phyloP scores from a whole-genome alignment of 73 alveolate genomes.

The Stentor roeselii region DNA sequence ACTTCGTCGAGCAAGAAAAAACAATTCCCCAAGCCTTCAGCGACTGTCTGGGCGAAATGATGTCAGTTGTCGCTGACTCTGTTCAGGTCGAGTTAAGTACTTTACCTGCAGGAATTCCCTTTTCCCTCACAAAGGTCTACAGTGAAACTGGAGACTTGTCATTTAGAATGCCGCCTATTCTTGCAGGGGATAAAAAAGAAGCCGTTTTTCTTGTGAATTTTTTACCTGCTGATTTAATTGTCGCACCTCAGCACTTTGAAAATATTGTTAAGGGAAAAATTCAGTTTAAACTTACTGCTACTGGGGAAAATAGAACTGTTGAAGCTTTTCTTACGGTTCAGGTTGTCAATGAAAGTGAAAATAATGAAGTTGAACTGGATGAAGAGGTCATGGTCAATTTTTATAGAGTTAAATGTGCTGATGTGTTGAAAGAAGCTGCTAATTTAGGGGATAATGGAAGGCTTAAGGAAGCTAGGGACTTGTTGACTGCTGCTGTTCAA shows the following conservation, averaged over 20 bases:
- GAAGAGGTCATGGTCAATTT: constrained; percentile 33
- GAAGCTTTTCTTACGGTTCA: background rate
- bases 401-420: constrained; percentile 45
- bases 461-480: background rate
- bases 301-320: background rate
- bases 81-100: background rate
- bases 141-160: background rate
- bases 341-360: constrained; percentile 4
- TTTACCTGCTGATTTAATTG: background rate
- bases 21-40: constrained; percentile 25
- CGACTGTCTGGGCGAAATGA: background rate
- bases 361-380: constrained; percentile 39
- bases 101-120: background rate
- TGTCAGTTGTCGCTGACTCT: background rate
- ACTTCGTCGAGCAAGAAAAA: constrained; percentile 38
- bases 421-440: constrained; percentile 36
- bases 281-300: background rate
- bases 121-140: background rate
- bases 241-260: background rate
- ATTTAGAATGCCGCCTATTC: background rate
- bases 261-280: background rate
- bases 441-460: background rate
- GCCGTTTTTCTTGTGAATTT: background rate
- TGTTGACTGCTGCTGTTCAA: background rate
- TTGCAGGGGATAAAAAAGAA: background rate